These are phyloP conservation scores for Pseudogymnoascus verrucosus DNA, from an alignment of 2,329 filamentous ascomycete species.

Conservation along the genomic window DNA sequence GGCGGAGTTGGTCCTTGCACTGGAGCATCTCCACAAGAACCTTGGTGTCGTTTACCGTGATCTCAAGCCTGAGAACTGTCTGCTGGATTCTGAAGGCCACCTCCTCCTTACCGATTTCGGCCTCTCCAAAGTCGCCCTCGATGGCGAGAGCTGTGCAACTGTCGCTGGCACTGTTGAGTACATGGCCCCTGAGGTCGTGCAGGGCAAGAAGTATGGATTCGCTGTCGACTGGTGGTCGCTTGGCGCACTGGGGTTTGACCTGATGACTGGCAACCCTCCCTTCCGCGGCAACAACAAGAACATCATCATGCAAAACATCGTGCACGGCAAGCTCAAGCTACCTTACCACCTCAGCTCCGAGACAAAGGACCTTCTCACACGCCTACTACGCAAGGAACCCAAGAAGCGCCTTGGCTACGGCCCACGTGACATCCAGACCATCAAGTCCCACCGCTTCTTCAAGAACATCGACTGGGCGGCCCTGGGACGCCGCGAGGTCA, in stretches of 20 bases:
- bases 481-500: slow-evolving; percentile 71
- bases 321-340: slow-evolving; percentile 80
- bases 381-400: slow-evolving; percentile 86
- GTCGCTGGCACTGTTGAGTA: slow-evolving; percentile 95
- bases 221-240: slow-evolving; percentile 99
- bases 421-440: slow-evolving; percentile 72
- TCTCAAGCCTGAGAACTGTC: slow-evolving; percentile 94
- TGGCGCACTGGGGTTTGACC: slow-evolving; percentile 82
- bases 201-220: slow-evolving; percentile 82
- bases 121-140: slow-evolving; percentile 84
- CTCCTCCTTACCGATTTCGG: slow-evolving; percentile 94
- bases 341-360: slow-evolving; percentile 89
- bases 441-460: slow-evolving; percentile 96
- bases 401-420: slow-evolving; percentile 78
- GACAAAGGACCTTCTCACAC: slow-evolving; percentile 86
- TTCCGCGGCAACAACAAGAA: slow-evolving; percentile 86
- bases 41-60: slow-evolving; percentile 95
- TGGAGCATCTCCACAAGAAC: slow-evolving; percentile 85
- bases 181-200: slow-evolving; percentile 95
- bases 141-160: slow-evolving; percentile 68
- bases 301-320: slow-evolving; percentile 92
- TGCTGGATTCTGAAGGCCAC: slow-evolving; percentile 85
- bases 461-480: slow-evolving; percentile 91
- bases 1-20: slow-evolving; percentile 92
- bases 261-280: slow-evolving; percentile 86